Evolutionary conservation across 2,329 filamentous ascomycete species (phyloP), one percentile per base, ranked within the genome.

Genomic region (Pseudocercospora macadamiae): DNA sequence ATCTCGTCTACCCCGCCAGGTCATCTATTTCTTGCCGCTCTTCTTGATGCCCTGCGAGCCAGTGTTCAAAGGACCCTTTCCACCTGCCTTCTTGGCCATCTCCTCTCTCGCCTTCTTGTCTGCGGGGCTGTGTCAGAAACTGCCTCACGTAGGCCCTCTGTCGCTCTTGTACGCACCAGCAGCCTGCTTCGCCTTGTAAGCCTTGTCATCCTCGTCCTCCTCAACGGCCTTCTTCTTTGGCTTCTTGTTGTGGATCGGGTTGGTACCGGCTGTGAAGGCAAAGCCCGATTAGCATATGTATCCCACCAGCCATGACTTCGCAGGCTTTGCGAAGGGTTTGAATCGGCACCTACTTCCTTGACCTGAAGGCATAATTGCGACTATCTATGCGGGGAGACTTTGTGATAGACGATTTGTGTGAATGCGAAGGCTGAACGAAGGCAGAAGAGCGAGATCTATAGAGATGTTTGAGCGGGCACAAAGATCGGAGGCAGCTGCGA

Each of bases 41-140:
- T 96, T 97, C 88, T 97, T 97, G 82, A 97, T 96, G 63, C 91
- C 92, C 79, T 96, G 91, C 49, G 83, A 77, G 30, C 91, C 92
- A 28, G 86, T 89, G 79, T 92, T 93, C 74, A 97, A 75, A 34
- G 93, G 93, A 2, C 93, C 93, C 80, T 96, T 96, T 76, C 90
- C 90, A 71, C 89, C 88, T 45, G 90, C 78, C 80, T 96, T 93
- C 77, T 87, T 89, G 45, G 89, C 90, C 82, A 93, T 91, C 73
- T 91, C 89, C 69, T 93, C 91, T 89, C 69, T 65, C 21, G 90
- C 78, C 80, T 96, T 95, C 76, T 81, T 81, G 68, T 81, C 79
- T 81, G 65, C 23, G 32, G 23, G 16, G n/a, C n/a, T 25, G 21
- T 30, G 48, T 57, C 55, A 55, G 37, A 26, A 36, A 51, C 37